Percentiles rank a stretch among this genome's conserved stretches.
Evolutionary conservation across 305 asterid genomes (phyloP).

Genomic region (Salvia sclarea): DNA sequence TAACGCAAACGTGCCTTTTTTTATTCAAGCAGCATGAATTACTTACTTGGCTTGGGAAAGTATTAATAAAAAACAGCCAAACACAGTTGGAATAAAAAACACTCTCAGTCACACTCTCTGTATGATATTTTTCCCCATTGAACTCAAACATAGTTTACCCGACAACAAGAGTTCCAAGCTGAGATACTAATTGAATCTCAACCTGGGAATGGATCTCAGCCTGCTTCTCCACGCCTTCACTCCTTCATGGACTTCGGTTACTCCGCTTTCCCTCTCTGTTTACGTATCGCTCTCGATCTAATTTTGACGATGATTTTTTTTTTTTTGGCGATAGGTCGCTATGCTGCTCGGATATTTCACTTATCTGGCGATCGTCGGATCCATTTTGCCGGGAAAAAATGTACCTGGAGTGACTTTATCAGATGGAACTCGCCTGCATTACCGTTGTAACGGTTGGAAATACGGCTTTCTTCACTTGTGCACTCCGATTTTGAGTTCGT

Average conservation of each 20-base stretch:
- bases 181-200: conserved; percentile 27
- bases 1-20: too few species aligned
- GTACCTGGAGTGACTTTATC: conserved; percentile 71
- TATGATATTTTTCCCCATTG: neutral
- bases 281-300: neutral
- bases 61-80: too few species aligned
- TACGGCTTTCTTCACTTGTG: neutral
- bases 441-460: conserved; percentile 77
- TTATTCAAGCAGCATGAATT: too few species aligned
- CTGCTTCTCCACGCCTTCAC: conserved; percentile 44
- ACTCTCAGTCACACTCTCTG: too few species aligned
- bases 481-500: conserved; percentile 2
- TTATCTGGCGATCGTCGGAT: conserved; percentile 77
- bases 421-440: conserved; percentile 76
- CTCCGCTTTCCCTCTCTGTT: conserved; percentile 23
- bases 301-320: conserved; percentile 23
- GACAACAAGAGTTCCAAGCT: neutral
- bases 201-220: conserved; percentile 55
- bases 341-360: conserved; percentile 60
- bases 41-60: too few species aligned
- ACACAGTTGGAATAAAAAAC: too few species aligned
- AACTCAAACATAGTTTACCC: too few species aligned
- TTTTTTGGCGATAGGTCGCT: conserved; percentile 46
- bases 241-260: conserved; percentile 81
- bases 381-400: conserved; percentile 72